phyloP scores from a whole-genome alignment of 768 basidiomycete genomes.

The Lentinula edodes region DNA sequence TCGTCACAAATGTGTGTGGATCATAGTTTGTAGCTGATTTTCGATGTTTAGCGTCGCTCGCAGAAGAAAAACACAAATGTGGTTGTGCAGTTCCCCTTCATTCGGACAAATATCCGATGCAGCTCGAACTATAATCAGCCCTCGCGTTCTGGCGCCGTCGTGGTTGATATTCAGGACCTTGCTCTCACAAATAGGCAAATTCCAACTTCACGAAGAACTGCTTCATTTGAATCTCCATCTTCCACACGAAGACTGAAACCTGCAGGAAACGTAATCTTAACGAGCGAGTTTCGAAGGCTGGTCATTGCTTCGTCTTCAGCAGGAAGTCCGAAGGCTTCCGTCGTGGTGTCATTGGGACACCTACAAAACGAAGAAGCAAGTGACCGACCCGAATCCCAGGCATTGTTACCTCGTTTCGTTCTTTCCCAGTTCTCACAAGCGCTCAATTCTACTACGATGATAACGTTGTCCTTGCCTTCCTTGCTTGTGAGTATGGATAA shows the following conservation, averaged over 20 bases:
- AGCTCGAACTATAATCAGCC: slow-evolving; percentile 40
- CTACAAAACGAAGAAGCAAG: not conserved
- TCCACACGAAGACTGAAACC: not conserved
- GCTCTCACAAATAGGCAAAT: slow-evolving; percentile 1
- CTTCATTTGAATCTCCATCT: not conserved
- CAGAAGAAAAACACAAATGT: not conserved
- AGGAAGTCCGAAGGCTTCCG: not conserved
- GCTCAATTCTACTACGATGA: slow-evolving; percentile 8
- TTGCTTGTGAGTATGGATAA: slow-evolving; percentile 62
- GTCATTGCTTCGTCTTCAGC: slow-evolving; percentile 1
- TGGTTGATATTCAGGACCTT: slow-evolving; percentile 58
- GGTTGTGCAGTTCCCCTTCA: slow-evolving; percentile 25
- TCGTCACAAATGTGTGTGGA: not conserved
- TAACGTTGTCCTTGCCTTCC: slow-evolving; percentile 52
- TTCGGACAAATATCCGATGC: slow-evolving; percentile 66
- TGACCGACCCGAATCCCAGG: not conserved
- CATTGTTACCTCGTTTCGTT: not conserved
- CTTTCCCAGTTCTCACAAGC: not conserved
- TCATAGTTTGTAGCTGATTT: not conserved
- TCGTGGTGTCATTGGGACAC: not conserved
- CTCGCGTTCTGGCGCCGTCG: slow-evolving; percentile 62
- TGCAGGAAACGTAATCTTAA: not conserved
- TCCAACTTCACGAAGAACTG: not conserved
- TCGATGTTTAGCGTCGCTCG: not conserved
- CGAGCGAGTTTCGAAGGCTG: not conserved